Conservation (phyloP, 1,284 basidiomycete species). For the Ustilago esculenta region DNA sequence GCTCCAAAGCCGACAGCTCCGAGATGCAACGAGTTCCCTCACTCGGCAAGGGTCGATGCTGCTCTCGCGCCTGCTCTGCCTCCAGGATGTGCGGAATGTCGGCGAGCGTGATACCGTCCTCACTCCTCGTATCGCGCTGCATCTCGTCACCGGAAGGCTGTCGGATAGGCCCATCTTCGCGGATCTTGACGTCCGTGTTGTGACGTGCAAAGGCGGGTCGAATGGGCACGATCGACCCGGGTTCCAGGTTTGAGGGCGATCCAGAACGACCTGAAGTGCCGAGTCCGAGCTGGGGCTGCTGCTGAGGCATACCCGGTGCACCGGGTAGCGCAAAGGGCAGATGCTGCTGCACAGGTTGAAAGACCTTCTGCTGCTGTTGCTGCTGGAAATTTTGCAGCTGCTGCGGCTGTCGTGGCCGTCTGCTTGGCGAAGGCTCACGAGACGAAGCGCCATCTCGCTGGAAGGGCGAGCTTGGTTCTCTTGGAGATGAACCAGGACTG, state of each 20-base stretch:
- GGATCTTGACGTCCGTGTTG: slow-evolving; percentile 87
- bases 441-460: slow-evolving; percentile 29
- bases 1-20: slow-evolving; percentile 83
- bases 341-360: slow-evolving; percentile 42
- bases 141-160: slow-evolving; percentile 58
- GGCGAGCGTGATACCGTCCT: slow-evolving; percentile 91
- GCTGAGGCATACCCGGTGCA: slow-evolving; percentile 61
- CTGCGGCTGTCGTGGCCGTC: slow-evolving; percentile 22
- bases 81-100: slow-evolving; percentile 94
- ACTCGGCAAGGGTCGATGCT: slow-evolving; percentile 76
- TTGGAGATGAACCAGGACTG: slow-evolving; percentile 29
- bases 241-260: slow-evolving; percentile 35
- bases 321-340: slow-evolving; percentile 30
- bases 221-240: slow-evolving; percentile 69
- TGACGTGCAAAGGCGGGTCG: slow-evolving; percentile 80
- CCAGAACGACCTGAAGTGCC: slow-evolving; percentile 18
- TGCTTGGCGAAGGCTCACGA: slow-evolving; percentile 32
- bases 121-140: slow-evolving; percentile 67
- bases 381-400: slow-evolving; percentile 26
- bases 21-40: slow-evolving; percentile 81
- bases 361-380: slow-evolving; percentile 29
- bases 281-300: slow-evolving; percentile 50
- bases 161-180: slow-evolving; percentile 74
- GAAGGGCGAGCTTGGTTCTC: slow-evolving; percentile 34
- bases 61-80: slow-evolving; percentile 86